Evolutionary conservation across 441 rosid species (phyloP), one percentile per base, ranked within the genome.

Genomic region (Gossypium schwendimanii): DNA sequence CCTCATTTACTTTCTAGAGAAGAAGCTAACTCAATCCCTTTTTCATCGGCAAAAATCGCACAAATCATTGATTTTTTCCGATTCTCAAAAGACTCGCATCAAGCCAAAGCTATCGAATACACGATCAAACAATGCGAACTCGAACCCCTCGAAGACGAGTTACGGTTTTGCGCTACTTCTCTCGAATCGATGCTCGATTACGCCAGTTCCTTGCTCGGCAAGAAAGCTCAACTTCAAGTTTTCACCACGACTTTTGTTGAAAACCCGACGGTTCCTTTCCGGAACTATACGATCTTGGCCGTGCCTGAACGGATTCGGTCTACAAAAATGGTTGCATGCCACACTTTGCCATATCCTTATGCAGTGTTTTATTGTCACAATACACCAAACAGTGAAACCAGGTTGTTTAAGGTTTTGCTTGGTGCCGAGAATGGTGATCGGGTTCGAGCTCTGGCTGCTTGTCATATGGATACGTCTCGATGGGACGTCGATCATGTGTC

Each of bases 391-490:
- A 77, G 80, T 28, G 86, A 79, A 36, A 84, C 68, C 39, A 85
- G 72, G 79, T 50, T 88, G 31, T 87, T 85, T 70, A 75, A 83
- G 83, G 62, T 89, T 62, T 69, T 73, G 2, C 21, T 90, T 18
- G 83, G 78, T 4, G 80, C 84, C 2, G 94, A 85, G 1, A 73
- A 82, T 75, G 90, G 89, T 6, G 89, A 78, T 0, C 73, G 45
- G 11, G 81, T 88, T 2, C 73, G 83, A 23, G 94, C 94, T 23
- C 74, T 75, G 0, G 94, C 80, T 3, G 82, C 87, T 11, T 94
- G 97, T 49, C 98, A 90, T 74, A 86, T 87, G 93, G 89, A 91
- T 49, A 91, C 97, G 0, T 85, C 97, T n/a, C 77, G 71, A 60
- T 91, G 97, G 98, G 78, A 87, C 59, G 50, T 3, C 2, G 86